These are phyloP conservation scores for Solanum aculeatissimum DNA, from an alignment of 305 asterid genomes.

Conservation along the genomic window DNA sequence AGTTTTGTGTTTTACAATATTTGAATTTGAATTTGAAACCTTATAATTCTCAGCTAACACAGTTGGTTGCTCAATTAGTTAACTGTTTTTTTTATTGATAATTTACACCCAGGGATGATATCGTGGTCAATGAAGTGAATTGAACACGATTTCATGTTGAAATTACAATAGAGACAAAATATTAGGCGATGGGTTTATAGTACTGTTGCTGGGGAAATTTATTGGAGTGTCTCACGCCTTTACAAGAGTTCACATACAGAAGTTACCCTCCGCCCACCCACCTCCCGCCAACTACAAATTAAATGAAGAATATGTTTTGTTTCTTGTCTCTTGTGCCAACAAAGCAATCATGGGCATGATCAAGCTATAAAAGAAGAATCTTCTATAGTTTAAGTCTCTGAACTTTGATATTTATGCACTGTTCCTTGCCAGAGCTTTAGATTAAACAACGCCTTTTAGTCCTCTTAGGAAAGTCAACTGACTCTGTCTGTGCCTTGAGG, in stretches of 20 bases:
- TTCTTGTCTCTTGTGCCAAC: background rate
- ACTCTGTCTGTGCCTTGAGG: background rate
- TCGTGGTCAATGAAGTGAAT: background rate
- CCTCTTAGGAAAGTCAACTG: background rate
- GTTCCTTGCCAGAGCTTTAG: background rate
- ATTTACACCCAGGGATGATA: background rate
- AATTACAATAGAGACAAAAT: too few relatives aligned
- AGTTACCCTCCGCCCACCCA: background rate
- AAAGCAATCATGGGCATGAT: background rate
- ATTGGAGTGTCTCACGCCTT: background rate
- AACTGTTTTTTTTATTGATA: background rate
- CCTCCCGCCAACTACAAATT: background rate
- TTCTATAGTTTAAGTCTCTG: background rate
- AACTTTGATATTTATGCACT: background rate
- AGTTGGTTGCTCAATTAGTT: background rate
- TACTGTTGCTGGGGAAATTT: background rate
- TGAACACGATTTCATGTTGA: background rate
- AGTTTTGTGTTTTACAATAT: background rate
- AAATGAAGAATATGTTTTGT: background rate
- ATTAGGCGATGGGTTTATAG: background rate
- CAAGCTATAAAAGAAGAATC: background rate
- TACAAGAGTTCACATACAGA: background rate
- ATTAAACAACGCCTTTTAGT: background rate
- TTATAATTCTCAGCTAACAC: background rate
- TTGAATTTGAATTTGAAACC: background rate